A percentile compares a stretch with the other conserved stretches of the same genome.
These are phyloP conservation scores for Ophiobolus disseminans DNA, from an alignment of 2,329 filamentous ascomycete genomes.

Conservation along the genomic window DNA sequence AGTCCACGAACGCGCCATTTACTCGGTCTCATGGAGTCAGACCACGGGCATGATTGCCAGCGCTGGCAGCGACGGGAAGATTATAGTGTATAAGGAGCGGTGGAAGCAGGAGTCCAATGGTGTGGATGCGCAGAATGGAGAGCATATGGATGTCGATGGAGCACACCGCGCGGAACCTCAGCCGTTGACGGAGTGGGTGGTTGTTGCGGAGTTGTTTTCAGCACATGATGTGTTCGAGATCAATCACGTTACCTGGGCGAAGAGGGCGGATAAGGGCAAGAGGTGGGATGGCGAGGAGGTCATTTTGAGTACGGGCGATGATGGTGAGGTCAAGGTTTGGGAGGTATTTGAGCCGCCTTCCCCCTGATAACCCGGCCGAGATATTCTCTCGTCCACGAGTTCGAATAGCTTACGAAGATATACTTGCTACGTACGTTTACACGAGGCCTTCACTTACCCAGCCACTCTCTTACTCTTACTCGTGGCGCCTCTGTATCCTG, in stretches of 20 bases:
- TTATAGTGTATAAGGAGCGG: constrained; percentile 32
- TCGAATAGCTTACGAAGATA: no score
- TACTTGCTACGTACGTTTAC: no score
- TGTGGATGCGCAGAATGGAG: constrained; percentile 27
- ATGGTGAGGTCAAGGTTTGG: constrained; percentile 89
- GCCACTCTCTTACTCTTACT: no score
- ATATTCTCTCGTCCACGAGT: no score
- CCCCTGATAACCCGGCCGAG: background rate
- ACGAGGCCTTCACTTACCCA: no score
- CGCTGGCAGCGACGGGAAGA: constrained; percentile 74
- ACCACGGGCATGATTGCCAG: constrained; percentile 81
- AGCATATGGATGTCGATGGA: constrained; percentile 22
- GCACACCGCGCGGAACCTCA: constrained; percentile 14
- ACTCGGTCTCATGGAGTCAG: constrained; percentile 84
- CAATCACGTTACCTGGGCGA: constrained; percentile 90
- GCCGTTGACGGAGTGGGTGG: constrained; percentile 67
- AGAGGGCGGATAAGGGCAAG: constrained; percentile 72
- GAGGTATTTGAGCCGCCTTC: constrained; percentile 20
- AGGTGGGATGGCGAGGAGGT: constrained; percentile 76
- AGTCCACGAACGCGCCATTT: constrained; percentile 80
- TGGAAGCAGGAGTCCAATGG: constrained; percentile 30
- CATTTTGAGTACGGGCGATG: constrained; percentile 88
- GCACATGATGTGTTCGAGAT: constrained; percentile 93
- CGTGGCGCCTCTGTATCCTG: no score
- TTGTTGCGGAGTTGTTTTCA: constrained; percentile 72